A percentile compares a stretch with the other conserved stretches of the same genome.
Evolutionary conservation across 495 filamentous ascomycete species (phyloP).

Genomic region (Rhypophila decipiens): DNA sequence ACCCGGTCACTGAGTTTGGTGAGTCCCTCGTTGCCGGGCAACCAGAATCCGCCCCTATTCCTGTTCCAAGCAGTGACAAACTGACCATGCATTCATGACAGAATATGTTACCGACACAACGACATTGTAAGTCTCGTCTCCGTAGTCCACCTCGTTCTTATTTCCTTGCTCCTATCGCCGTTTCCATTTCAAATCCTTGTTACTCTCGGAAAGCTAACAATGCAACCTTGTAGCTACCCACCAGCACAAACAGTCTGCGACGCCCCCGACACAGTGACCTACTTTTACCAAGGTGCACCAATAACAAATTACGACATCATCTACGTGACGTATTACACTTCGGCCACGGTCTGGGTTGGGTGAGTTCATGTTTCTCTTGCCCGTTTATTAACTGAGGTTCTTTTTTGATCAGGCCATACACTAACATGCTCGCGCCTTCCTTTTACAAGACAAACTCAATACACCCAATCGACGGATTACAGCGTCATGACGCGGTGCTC

Average conservation of each 20-base stretch:
- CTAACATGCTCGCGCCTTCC: not conserved
- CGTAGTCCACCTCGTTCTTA: too few species aligned
- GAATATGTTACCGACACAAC: slow-evolving; percentile 17
- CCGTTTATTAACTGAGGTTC: too few species aligned
- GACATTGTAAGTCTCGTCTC: slow-evolving; percentile 16
- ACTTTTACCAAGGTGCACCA: slow-evolving; percentile 19
- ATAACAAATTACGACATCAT: slow-evolving; percentile 18
- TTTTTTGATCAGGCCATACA: too few species aligned
- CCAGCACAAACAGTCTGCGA: slow-evolving; percentile 20
- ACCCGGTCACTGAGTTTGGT: not conserved
- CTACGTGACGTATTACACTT: slow-evolving; percentile 22
- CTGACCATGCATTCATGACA: not conserved
- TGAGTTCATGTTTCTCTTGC: slow-evolving; percentile 12
- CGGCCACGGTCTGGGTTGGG: slow-evolving; percentile 22
- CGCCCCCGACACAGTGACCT: slow-evolving; percentile 18
- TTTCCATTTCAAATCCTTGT: not conserved
- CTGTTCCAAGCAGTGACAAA: not conserved
- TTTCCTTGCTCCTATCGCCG: not conserved
- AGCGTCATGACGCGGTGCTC: slow-evolving; percentile 18
- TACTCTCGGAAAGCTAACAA: not conserved
- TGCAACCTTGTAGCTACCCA: slow-evolving; percentile 5
- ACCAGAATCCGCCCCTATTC: not conserved
- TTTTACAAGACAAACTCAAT: slow-evolving; percentile 16
- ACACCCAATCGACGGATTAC: slow-evolving; percentile 17
- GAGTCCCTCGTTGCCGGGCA: not conserved